These are phyloP conservation scores for Microascus cirrosus DNA, from an alignment of 2,329 filamentous ascomycete species.

Conservation along the genomic window DNA sequence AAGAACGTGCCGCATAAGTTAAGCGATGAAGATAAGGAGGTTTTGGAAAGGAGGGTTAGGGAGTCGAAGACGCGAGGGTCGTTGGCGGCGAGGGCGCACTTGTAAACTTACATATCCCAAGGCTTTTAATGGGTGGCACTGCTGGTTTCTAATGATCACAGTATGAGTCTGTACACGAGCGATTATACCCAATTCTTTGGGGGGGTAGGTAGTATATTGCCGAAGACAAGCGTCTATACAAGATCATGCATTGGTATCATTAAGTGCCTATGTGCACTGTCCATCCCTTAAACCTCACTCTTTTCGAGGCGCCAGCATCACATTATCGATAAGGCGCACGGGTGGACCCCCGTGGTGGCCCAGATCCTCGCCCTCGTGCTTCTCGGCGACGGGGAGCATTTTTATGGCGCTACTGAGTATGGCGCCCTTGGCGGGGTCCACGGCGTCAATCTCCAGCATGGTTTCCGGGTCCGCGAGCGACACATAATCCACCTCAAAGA, in stretches of 20 bases:
- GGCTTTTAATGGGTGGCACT: not conserved
- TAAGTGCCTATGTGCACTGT: not conserved
- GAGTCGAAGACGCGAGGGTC: conserved; percentile 36
- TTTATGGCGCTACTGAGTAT: conserved; percentile 85
- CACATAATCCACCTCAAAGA: conserved; percentile 83
- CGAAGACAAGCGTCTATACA: not conserved
- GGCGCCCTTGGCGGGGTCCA: conserved; percentile 62
- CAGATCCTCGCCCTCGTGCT: conserved; percentile 60
- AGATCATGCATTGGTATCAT: not conserved
- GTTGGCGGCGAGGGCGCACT: conserved; percentile 37
- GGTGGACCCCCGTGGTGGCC: conserved; percentile 61
- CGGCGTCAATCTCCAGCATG: conserved; percentile 62
- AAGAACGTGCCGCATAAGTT: conserved; percentile 25
- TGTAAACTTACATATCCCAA: conserved; percentile 22
- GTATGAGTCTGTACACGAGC: not conserved
- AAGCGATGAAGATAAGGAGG: conserved; percentile 37
- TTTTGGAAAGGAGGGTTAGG: conserved; percentile 28
- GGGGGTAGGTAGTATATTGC: not conserved
- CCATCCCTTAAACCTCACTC: not conserved
- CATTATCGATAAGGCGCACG: conserved; percentile 89
- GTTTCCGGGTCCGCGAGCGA: conserved; percentile 79
- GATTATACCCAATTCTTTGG: not conserved
- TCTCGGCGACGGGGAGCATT: conserved; percentile 71
- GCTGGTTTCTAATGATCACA: not conserved
- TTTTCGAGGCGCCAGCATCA: conserved; percentile 49